Base-by-base conservation (phyloP, 768 basidiomycete genomes). In the Tylopilus cervinicoccineus region DNA sequence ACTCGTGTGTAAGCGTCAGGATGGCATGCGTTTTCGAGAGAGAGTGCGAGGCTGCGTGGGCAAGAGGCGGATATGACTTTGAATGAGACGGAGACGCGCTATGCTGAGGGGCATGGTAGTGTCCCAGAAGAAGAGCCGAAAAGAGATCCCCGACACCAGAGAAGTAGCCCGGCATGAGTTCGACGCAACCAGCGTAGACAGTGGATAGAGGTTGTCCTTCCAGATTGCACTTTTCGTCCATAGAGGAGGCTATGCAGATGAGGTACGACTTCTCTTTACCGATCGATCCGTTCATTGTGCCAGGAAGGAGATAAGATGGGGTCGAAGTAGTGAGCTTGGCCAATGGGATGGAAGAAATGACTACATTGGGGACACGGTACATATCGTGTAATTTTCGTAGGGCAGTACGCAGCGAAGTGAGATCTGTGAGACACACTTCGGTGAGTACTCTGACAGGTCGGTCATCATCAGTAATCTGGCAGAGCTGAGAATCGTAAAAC, bases 91-190 rank as follows among this genome's bases (percentile, higher is more conserved):
- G 37, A 9, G 20, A 20, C 1, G 43, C 2, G 34, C 19, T 27
- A 17, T 23, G 22, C 20, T 26, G 59, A 17, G 54, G 51, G 38
- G 72, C 65, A 36, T 74, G 63, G 66, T 83, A 97, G 59, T 93
- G 86, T 0, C 83, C 93, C 5, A 95, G 75, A 23, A 94, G 81
- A 47, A 97, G 80, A 2, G 95, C 89, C 6, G 93, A 93, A 72
- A 98, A 97, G 47, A 97, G 82, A 66, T 99, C 96, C 16, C 96
- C 96, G 11, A 96, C 94, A 22, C 96, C 96, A 17, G 91, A 88
- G 66, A 93, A 98, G 71, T 97, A 96, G 11, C 93, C 94, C 6
- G 85, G 79, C 38, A 97, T 76, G 24, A 85, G 76, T 3, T 86
- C 85, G 9, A 99, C 81, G 37, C 75, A 77, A 59, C 82, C 82